Base-by-base conservation (phyloP, 345 rosid genomes). In the Eucalyptus cladocalyx region DNA sequence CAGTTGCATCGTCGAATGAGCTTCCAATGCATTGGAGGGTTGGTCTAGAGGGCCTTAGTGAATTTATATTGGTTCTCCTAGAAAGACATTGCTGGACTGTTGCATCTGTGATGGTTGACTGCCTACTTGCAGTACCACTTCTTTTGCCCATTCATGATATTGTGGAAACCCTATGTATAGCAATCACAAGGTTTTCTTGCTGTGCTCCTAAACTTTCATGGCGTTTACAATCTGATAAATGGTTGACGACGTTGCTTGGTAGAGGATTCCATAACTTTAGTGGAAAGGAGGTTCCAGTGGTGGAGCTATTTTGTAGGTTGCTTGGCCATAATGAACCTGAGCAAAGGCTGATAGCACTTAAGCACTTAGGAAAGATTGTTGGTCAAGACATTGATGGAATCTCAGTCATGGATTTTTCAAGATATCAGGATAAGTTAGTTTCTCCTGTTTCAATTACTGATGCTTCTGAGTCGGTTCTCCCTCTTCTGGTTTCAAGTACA, bases 291-390 rank as follows among this genome's bases (percentile, higher is more conserved):
- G 89, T 90, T 92, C 90, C 94, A 88, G 89, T 96, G 58, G 91
- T 91, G 91, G 94, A 96, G 93, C 90, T 96, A 53, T 94, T 94
- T 87, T 89, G 92, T 87, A 49, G 92, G 21, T 89, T 96, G 93
- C 93, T 96, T 87, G 93, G 94, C 88, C 96, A 95, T 94, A 87
- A 94, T 88, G 98, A 96, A 93, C 98, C 98, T 6, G 98, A 96
- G 91, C 98, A 96, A 89, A 95, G 97, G 24, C 89, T 93, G 83
- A 92, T 95, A 87, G 97, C 92, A n/a, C 95, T 96, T 88, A 94
- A 89, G 90, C 95, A 94, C 91, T 91, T 96, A 89, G 95, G 94
- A 87, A 92, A 92, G 92, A 88, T 96, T 91, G 94, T 94, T 15
- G 95, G 96, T 90, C 95, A 93, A 92, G 96, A 93, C 89, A 53